These are phyloP conservation scores for Boechera retrofracta DNA, from an alignment of 345 rosid genomes.

Conservation along the genomic window DNA sequence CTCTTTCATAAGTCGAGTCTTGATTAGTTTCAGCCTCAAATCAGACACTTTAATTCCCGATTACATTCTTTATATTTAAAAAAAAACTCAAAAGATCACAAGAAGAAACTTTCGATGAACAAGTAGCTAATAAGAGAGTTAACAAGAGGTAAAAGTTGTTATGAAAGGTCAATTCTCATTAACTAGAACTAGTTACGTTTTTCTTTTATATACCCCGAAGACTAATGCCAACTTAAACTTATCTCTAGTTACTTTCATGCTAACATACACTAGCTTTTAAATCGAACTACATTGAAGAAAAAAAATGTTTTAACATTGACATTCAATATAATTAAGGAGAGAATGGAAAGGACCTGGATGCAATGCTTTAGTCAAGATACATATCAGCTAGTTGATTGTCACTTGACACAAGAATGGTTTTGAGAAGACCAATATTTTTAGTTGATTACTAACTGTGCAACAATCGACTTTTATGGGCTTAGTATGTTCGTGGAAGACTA, in stretches of 20 bases:
- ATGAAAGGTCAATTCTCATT: neutral
- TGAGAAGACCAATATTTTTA: neutral
- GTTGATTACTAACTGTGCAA: neutral
- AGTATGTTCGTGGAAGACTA: neutral
- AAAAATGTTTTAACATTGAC: neutral
- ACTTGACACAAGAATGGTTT: neutral
- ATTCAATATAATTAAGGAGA: neutral
- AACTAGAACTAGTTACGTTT: neutral
- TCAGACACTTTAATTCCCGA: neutral
- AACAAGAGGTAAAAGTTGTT: neutral
- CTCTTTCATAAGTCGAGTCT: conserved; percentile 13
- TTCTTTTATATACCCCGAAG: neutral
- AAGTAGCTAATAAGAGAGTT: neutral
- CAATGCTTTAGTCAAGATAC: too few species aligned
- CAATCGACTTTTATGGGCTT: neutral
- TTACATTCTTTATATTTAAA: neutral
- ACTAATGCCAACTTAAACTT: neutral
- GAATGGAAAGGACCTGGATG: too few species aligned
- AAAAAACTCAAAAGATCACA: neutral
- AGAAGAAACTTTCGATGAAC: neutral
- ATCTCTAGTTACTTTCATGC: neutral
- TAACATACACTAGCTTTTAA: neutral
- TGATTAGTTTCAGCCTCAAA: conserved; percentile 7
- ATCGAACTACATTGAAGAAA: neutral
- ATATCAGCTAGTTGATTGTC: neutral